Evolutionary conservation across 129 eudicot species (phyloP), one percentile per base, ranked within the genome.

Genomic region (Arctium minus): DNA sequence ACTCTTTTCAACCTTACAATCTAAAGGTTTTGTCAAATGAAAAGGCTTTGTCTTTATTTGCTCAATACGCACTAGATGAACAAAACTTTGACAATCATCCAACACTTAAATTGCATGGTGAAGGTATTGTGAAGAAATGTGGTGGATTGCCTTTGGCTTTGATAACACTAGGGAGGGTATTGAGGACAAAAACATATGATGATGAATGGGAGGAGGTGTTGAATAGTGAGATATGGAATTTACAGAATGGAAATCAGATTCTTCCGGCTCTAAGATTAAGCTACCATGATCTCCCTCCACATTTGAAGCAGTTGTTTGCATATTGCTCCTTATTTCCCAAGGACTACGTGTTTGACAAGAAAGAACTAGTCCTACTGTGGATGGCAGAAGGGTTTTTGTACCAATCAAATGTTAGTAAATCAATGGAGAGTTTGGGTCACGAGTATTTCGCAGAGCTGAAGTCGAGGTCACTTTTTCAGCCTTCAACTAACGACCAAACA

Each of bases 391-490:
- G 29, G 68, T 60, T 60, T 60, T 60, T 60, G 68, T 6, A 60
- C 68, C 68, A n/a, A 60, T n/a, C 68, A 60, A n/a, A 17, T 60
- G 29, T n/a, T 2, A 60, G 29, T 60, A 60, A 60, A 60, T 60
- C 68, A 60, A 60, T 60, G 68, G 68, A 60, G 68, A 17, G 29
- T 60, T 60, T 60, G 8, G 68, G 68, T 30, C 33, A 11, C 2
- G 79, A 76, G 10, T 80, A 81, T 35, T 75, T 85, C 9, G 64
- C 69, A 10, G 78, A 76, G 5, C 31, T 81, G 29, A 12, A 80
- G 39, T 36, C 65, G 5, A 69, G 79, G 77, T 76, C 85, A 8
- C 76, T 85, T 73, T 80, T 85, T 53, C 76, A 70, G 37, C 73
- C 17, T n/a, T 70, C 75, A 29, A 27, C 62, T 76, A 42, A 64